Base-by-base conservation (phyloP, 768 basidiomycete genomes). In the Boletus reticuloceps region DNA sequence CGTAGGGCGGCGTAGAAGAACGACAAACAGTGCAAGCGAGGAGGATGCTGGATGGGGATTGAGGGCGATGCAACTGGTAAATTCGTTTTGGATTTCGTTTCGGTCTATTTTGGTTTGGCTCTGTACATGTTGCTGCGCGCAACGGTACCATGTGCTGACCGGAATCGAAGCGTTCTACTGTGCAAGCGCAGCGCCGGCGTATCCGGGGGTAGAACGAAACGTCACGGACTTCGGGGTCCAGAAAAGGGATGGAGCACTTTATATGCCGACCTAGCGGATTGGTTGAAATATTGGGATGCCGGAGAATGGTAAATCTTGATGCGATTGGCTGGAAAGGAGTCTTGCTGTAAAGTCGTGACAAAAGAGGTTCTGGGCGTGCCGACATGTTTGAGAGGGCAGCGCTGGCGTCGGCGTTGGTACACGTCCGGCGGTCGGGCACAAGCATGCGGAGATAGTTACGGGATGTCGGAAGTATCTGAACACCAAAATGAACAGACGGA, bases 331-430 rank as follows among this genome's bases (percentile, higher is more conserved):
- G n/a, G 27, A 34, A 40, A 14, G 12, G 34, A 11, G 34, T 14
- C 34, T 3, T 36, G 34, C 34, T 36, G 34, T 29, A 20, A 50
- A 17, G 14, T 9, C 20, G 55, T 19, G 39, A 46, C 42, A 25
- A 51, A 34, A 60, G 52, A 3, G 20, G 34, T 9, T 39, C 34
- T 40, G n/a, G 51, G 45, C 20, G 27, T 53, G 51, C 31, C 20
- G 27, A 53, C 25, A 19, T 32, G 53, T 59, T 54, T 63, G 47
- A 55, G 37, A 44, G 37, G 55, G 41, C 29, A 17, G 40, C 32
- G 58, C 16, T 47, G 34, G 29, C 29, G 43, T 34, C 51, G 53
- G 45, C 43, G 20, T 32, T 61, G 59, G 50, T 47, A 51, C 17
- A 36, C 34, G 25, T 14, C 36, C 53, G 56, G 39, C 36, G 38